A percentile compares a stretch with the other conserved stretches of the same genome.
These are phyloP conservation scores for Guyanaporus albipodus DNA, from an alignment of 768 basidiomycete genomes.

Conservation along the genomic window DNA sequence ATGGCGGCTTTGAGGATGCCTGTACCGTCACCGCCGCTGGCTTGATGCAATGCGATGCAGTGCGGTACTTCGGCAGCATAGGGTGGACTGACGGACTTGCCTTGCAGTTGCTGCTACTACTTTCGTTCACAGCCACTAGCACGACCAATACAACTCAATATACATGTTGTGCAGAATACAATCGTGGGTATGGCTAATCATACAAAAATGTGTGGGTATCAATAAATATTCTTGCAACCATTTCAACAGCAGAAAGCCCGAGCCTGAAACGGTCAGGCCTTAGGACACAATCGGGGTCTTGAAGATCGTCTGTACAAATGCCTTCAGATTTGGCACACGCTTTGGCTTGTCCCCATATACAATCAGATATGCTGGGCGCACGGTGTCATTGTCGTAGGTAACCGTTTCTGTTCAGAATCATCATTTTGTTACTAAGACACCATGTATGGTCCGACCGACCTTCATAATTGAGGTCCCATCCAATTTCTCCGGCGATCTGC, in stretches of 20 bases:
- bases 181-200: slow-evolving; percentile 7
- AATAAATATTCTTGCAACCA: slow-evolving; percentile 9
- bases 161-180: not conserved
- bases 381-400: slow-evolving; percentile 62
- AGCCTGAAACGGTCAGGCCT: too few species aligned
- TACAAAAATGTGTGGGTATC: slow-evolving; percentile 21
- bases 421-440: not conserved
- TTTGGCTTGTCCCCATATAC: slow-evolving; percentile 45
- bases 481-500: slow-evolving; percentile 61
- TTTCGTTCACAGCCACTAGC: not conserved
- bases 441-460: slow-evolving; percentile 15
- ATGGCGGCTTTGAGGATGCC: too few species aligned
- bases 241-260: not conserved
- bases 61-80: not conserved
- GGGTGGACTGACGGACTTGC: too few species aligned
- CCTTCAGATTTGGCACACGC: slow-evolving; percentile 19
- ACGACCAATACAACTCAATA: not conserved
- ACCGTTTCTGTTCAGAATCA: slow-evolving; percentile 51
- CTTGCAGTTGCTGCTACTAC: too few species aligned
- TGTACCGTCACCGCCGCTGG: too few species aligned
- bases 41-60: slow-evolving; percentile 1
- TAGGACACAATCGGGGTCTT: slow-evolving; percentile 31
- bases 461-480: slow-evolving; percentile 61
- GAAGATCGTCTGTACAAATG: slow-evolving; percentile 27
- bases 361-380: slow-evolving; percentile 63